phyloP scores from a whole-genome alignment of 768 basidiomycete species.

The Pilatotrama ljubarskyi region DNA sequence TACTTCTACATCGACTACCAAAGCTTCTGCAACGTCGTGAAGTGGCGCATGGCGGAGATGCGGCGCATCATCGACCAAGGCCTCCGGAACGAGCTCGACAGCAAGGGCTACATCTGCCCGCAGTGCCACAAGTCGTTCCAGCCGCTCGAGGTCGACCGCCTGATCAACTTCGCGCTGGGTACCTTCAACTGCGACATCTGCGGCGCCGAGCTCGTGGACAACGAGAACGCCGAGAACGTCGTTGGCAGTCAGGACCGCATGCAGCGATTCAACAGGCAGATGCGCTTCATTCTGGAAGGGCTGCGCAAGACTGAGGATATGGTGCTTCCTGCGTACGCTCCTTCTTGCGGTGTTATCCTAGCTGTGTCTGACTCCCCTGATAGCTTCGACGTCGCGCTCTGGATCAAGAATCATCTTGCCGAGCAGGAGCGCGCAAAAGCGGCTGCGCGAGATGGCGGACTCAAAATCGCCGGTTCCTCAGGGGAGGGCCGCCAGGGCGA shows the following conservation, averaged over 20 bases:
- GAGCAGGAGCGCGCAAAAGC: constrained; percentile 54
- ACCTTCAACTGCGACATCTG: constrained; percentile 88
- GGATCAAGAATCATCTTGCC: constrained; percentile 73
- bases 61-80: constrained; percentile 85
- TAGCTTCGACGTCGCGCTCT: constrained; percentile 81
- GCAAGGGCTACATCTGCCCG: constrained; percentile 97
- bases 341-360: not conserved
- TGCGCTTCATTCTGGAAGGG: constrained; percentile 83
- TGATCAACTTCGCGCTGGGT: constrained; percentile 70
- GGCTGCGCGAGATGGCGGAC: constrained; percentile 50
- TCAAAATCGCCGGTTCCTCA: constrained; percentile 75
- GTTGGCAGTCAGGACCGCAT: constrained; percentile 89
- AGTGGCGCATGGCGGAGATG: constrained; percentile 96
- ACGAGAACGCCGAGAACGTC: constrained; percentile 86
- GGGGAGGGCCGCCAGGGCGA: constrained; percentile 61
- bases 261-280: constrained; percentile 92
- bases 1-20: constrained; percentile 98
- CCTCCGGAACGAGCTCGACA: constrained; percentile 90
- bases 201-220: constrained; percentile 82
- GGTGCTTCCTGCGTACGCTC: constrained; percentile 75
- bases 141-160: constrained; percentile 79
- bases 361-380: not conserved
- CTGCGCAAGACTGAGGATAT: constrained; percentile 88
- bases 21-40: constrained; percentile 94
- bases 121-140: constrained; percentile 83